Evolutionary conservation across 2,329 filamentous ascomycete genomes (phyloP).

Genomic region (Trichoderma koningii): DNA sequence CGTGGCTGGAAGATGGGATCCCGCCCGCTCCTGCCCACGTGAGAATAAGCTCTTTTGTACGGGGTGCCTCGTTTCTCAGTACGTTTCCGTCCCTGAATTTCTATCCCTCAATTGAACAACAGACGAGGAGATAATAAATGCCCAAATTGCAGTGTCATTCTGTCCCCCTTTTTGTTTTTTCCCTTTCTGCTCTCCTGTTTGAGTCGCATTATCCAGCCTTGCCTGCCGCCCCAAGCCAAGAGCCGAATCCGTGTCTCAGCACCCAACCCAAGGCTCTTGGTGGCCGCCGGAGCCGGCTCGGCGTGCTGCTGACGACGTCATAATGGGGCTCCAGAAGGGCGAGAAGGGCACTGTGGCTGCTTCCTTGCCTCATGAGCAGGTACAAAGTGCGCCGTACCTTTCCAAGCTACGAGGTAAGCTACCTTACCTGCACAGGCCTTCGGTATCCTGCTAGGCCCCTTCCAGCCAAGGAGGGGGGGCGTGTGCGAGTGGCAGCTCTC

Average conservation of each 20-base stretch:
- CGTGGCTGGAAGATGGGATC: too few species aligned
- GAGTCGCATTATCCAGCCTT: not conserved
- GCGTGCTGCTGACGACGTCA: constrained; percentile 30
- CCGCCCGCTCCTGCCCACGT: too few species aligned
- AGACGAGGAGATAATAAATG: too few species aligned
- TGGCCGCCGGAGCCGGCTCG: constrained; percentile 33
- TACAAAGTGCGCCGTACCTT: not conserved
- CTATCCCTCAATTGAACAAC: too few species aligned
- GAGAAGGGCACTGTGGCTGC: constrained; percentile 1
- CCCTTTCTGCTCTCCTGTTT: not conserved
- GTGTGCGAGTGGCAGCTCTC: not conserved
- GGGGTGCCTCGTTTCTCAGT: too few species aligned
- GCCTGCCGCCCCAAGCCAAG: constrained; percentile 20
- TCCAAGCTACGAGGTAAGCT: too few species aligned
- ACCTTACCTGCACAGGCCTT: not conserved
- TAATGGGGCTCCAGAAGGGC: constrained; percentile 17
- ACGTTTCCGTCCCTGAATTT: too few species aligned
- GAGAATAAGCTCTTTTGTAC: too few species aligned
- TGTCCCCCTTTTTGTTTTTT: not conserved
- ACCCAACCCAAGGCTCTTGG: constrained; percentile 1
- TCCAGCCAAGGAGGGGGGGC: constrained; percentile 12
- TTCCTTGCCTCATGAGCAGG: not conserved
- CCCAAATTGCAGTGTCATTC: not conserved
- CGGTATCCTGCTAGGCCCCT: constrained; percentile 8
- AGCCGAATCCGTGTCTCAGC: constrained; percentile 15